Evolutionary conservation across 192 early-diverging fungal genomes (phyloP), one percentile per base, ranked within the genome.

Genomic region (Gorgonomyces haynaldii): DNA sequence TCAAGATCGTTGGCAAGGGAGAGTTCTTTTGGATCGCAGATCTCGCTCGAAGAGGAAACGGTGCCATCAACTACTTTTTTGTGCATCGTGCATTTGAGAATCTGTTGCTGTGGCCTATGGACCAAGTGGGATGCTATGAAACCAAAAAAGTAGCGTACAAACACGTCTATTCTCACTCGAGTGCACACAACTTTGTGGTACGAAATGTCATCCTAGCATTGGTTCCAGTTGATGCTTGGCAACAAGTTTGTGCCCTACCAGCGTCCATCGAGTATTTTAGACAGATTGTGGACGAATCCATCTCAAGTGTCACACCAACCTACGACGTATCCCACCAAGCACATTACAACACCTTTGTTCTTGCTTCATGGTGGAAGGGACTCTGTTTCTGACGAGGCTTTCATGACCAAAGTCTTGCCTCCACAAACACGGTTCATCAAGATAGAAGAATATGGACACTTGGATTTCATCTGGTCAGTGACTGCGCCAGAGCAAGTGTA

Each of bases 221-320:
- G 64, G 64, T 62, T 62, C 24, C 54, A 62, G 42, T 55, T 66
- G 27, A 57, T 58, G 27, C 35, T 42, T 3, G 23, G 54, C 19
- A 34, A 50, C 19, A 52, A 37, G 32, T 66, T 66, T 44, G 25
- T 32, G 6, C 31, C 43, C 4, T 61, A 65, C 45, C 19, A 56
- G 22, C 43, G 47, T 36, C n/a, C n/a, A 41, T 49, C 15, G 9
- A 27, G 2, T 25, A 43, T 32, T 6, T 39, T 9, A 0, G 19
- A n/a, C 37, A 27, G 16, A 30, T 25, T 30, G 19, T 8, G 20
- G 16, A 25, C 50, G 37, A 26, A 29, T 32, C 22, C 16, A 15
- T 10, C 42, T 25, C 25, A 21, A 9, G 15, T 31, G 9, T 21
- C 45, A 17, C n/a, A 9, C 3, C 43, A 32, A 12, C 60, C 64